Conservation (phyloP, 495 filamentous ascomycete genomes). For the Umbilicaria muhlenbergii region DNA sequence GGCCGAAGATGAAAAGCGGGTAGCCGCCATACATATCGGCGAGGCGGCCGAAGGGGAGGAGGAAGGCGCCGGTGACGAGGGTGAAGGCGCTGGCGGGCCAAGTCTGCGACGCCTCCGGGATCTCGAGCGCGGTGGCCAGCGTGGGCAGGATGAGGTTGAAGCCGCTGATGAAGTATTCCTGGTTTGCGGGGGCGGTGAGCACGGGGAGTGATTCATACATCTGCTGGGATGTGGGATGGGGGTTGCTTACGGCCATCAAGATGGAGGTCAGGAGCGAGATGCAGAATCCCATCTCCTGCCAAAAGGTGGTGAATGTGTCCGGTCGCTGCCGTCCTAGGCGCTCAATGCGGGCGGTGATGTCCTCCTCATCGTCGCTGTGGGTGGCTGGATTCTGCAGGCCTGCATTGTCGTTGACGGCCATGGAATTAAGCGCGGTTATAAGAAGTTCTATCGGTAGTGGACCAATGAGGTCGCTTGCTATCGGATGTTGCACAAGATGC, state of each 20-base stretch:
- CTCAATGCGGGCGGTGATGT: slow-evolving; percentile 32
- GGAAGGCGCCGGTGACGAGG: slow-evolving; percentile 55
- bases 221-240: slow-evolving; percentile 3
- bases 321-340: slow-evolving; percentile 58
- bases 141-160: slow-evolving; percentile 72
- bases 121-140: slow-evolving; percentile 43
- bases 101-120: slow-evolving; percentile 45
- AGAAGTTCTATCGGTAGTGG: neutral
- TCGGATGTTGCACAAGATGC: slow-evolving; percentile 1
- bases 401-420: slow-evolving; percentile 4
- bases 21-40: slow-evolving; percentile 70
- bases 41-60: slow-evolving; percentile 62
- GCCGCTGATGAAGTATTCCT: slow-evolving; percentile 74
- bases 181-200: neutral
- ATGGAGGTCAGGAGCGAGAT: slow-evolving; percentile 61
- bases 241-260: slow-evolving; percentile 43
- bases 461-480: slow-evolving; percentile 1
- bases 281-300: slow-evolving; percentile 54
- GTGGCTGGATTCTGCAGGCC: slow-evolving; percentile 2
- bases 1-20: slow-evolving; percentile 47
- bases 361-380: neutral
- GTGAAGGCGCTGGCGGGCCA: slow-evolving; percentile 76
- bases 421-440: slow-evolving; percentile 3
- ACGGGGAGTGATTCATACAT: neutral
- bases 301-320: slow-evolving; percentile 39